Base-by-base conservation (phyloP, 208 protist genomes). In the Leishmania amazonensis region DNA sequence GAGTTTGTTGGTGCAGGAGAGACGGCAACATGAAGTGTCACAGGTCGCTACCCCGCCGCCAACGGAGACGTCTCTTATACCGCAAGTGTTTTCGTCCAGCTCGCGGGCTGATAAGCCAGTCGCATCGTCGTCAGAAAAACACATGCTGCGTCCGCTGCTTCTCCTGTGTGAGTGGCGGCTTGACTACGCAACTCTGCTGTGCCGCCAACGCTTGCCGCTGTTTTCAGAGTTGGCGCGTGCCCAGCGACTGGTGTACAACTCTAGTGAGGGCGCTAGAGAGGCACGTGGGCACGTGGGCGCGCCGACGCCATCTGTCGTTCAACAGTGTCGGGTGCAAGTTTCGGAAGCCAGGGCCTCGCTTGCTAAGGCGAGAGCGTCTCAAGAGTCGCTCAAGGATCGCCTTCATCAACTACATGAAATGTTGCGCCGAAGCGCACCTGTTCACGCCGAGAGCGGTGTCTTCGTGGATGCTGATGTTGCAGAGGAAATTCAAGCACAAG, bases 371-470 rank as follows among this genome's bases (percentile, higher is more conserved):
- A 58, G 68, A 9, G 35, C 75, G 51, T 35, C 53, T 5, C 58
- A 81, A 35, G 71, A 38, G 28, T 75, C 35, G 42, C 58, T 85
- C n/a, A 81, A 81, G 64, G 47, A 40, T 19, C 77, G 82, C 0
- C 13, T 81, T 0, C 78, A 81, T 28, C 72, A 81, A 49, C n/a
- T 76, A 2, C 71, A 81, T 54, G 73, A 71, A 9, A 42, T 45
- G 51, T 38, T 85, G 15, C 47, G 19, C 53, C 7, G 53, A 72
- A 57, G n/a, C 53, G 31, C 1, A 19, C 45, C 51, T n/a, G 47
- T 67, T 70, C 38, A 70, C 35, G 28, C 21, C 62, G 51, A 21
- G 0, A 35, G 49, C 21, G 62, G 68, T 67, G 51, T 42, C 35
- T 38, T 47, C 38, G 49, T 75, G 78, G 65, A 73, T 54, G 64